These are phyloP conservation scores for Zygotorulaspora mrakii DNA, from an alignment of 1,139 yeast species.

Conservation along the genomic window DNA sequence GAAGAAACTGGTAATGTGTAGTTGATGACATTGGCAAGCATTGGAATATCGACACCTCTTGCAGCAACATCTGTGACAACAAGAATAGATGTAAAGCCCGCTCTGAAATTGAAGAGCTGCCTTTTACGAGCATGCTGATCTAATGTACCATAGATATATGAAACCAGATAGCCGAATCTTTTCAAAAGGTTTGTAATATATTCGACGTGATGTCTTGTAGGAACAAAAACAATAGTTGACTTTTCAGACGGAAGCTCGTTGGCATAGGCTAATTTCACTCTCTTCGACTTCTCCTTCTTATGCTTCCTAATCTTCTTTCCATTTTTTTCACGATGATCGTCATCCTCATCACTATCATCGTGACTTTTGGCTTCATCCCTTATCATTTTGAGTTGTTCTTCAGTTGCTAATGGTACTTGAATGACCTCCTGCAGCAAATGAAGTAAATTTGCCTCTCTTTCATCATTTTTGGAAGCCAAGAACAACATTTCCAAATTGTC, in stretches of 20 bases:
- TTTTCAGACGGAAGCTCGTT: conserved; percentile 76
- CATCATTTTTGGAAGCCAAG: conserved; percentile 72
- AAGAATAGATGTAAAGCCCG: conserved; percentile 74
- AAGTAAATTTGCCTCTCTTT: conserved; percentile 84
- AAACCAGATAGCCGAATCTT: conserved; percentile 78
- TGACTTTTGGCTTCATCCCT: conserved; percentile 42
- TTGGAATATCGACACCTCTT: conserved; percentile 98
- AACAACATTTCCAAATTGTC: conserved; percentile 90
- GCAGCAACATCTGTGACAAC: conserved; percentile 99
- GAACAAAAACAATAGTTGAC: conserved; percentile 91
- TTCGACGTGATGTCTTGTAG: conserved; percentile 97
- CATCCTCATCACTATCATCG: conserved; percentile 49
- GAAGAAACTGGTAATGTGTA: conserved; percentile 88
- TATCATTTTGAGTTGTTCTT: conserved; percentile 55
- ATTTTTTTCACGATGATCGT: conserved; percentile 36
- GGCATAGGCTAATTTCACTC: conserved; percentile 68
- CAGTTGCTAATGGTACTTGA: conserved; percentile 74
- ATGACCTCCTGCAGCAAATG: conserved; percentile 77
- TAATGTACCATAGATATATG: conserved; percentile 88
- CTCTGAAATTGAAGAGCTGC: conserved; percentile 79
- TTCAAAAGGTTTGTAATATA: conserved; percentile 67
- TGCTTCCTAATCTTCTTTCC: conserved; percentile 37
- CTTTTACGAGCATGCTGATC: conserved; percentile 94
- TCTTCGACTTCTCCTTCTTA: conserved; percentile 43
- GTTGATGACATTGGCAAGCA: conserved; percentile 89